Evolutionary conservation across 441 rosid genomes (phyloP), one percentile per base, ranked within the genome.

Genomic region (Mallotus japonicus): DNA sequence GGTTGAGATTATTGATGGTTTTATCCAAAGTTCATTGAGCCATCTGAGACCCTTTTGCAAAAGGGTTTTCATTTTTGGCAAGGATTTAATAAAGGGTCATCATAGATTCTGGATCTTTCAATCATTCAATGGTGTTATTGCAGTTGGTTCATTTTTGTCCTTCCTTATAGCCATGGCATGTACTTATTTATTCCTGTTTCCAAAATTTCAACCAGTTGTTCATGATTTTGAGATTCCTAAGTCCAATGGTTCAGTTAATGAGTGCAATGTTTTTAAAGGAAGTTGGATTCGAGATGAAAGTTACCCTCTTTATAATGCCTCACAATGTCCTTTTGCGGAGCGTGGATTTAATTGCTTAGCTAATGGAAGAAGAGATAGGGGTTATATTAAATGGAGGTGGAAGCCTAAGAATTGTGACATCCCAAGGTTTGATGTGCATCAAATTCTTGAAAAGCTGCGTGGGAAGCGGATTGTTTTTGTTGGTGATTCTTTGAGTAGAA

Each of bases 401-500:
- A 87, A 84, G 87, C 92, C 92, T 14, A 83, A 78, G 46, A 56
- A 82, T 61, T 90, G 92, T 75, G 89, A 86, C 47, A 80, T 90
- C 67, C 91, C 89, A 1, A 83, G 80, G 75, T 87, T 88, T 77
- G 59, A 83, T 71, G 86, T 71, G 15, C 81, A 24, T n/a, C 71
- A 60, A 66, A 73, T 83, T 65, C 90, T 90, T 28, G 78, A 85
- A 69, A 80, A 81, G 69, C 85, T 88, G 54, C 85, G 87, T 0
- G 90, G 93, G 69, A 87, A 90, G 62, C 82, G 93, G 34, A 64
- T 90, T 70, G 89, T 86, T 73, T 90, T 90, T 77, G 88, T 86
- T 7, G 91, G 96, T 1, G 92, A 90, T 79, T 90, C 96, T 4
- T 73, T 90, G 84, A 83, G 92, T 75, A 78, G 92, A 79, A 88